Evolutionary conservation across 345 rosid species (phyloP).

Genomic region (Raphanus sativus): DNA sequence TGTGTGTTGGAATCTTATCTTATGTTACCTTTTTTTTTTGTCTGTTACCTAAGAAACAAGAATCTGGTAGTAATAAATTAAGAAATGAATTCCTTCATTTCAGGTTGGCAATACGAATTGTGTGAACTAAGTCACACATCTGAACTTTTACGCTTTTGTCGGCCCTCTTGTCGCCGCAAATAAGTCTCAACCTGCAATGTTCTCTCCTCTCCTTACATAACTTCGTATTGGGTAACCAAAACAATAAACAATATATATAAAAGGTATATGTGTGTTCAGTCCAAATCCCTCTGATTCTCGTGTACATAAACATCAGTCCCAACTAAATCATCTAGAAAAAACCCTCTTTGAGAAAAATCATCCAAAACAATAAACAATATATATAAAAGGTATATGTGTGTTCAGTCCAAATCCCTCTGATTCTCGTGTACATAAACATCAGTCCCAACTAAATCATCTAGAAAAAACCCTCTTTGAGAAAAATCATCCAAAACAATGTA

Average conservation of each 20-base stretch:
- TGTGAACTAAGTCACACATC: slow-evolving; percentile 4
- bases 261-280: background rate
- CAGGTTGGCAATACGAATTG: background rate
- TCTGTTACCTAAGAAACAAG: background rate
- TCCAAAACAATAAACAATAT: background rate
- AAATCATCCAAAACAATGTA: slow-evolving; percentile 3
- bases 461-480: background rate
- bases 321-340: background rate
- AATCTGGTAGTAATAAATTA: background rate
- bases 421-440: background rate
- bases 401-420: background rate
- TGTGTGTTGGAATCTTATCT: too few relatives aligned
- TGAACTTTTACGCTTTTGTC: background rate
- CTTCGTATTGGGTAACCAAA: background rate
- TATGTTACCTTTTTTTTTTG: background rate
- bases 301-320: background rate
- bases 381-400: background rate
- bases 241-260: background rate
- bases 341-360: background rate
- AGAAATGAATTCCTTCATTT: slow-evolving; percentile 5
- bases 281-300: background rate
- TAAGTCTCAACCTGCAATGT: background rate
- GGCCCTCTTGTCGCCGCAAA: background rate
- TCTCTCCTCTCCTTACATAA: background rate
- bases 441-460: background rate